Evolutionary conservation across 2,329 filamentous ascomycete genomes (phyloP).

Genomic region (Cladosporium austrohemisphaericum): DNA sequence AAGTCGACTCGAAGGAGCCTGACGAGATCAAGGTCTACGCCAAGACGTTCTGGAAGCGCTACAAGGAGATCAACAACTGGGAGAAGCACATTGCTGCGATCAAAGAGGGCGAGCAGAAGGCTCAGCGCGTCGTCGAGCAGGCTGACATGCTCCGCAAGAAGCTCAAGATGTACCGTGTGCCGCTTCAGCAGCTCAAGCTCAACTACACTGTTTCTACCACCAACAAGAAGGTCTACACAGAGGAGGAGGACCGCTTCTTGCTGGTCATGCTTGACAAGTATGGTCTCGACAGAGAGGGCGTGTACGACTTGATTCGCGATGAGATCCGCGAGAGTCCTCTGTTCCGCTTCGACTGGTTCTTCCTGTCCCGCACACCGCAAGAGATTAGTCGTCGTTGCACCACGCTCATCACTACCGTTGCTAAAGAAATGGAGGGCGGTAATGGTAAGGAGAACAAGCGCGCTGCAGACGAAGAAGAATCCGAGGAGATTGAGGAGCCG

Average conservation of each 20-base stretch:
- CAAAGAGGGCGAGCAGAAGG: conserved; percentile 86
- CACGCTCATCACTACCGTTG: conserved; percentile 88
- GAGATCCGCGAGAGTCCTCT: conserved; percentile 92
- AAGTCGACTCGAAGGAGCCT: conserved; percentile 85
- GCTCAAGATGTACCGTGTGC: conserved; percentile 94
- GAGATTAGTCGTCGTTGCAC: conserved; percentile 91
- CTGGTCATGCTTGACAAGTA: conserved; percentile 89
- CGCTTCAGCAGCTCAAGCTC: conserved; percentile 94
- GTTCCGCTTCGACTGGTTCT: conserved; percentile 99
- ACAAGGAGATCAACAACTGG: conserved; percentile 85
- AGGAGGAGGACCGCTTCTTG: conserved; percentile 94
- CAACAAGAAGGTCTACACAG: conserved; percentile 99
- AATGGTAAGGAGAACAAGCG: conserved; percentile 62
- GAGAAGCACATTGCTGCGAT: conserved; percentile 84
- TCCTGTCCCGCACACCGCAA: conserved; percentile 86
- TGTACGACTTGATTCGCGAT: conserved; percentile 94
- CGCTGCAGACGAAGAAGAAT: conserved; percentile 73
- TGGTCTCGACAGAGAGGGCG: conserved; percentile 82
- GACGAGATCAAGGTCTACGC: conserved; percentile 87
- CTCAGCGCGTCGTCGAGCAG: conserved; percentile 84
- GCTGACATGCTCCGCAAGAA: conserved; percentile 92
- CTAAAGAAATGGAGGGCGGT: conserved; percentile 79
- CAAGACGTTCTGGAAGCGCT: conserved; percentile 94
- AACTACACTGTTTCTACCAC: conserved; percentile 98
- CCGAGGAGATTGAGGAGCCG: conserved; percentile 66